Evolutionary conservation across 1,284 basidiomycete genomes (phyloP).

Genomic region (Leccinum insigne): DNA sequence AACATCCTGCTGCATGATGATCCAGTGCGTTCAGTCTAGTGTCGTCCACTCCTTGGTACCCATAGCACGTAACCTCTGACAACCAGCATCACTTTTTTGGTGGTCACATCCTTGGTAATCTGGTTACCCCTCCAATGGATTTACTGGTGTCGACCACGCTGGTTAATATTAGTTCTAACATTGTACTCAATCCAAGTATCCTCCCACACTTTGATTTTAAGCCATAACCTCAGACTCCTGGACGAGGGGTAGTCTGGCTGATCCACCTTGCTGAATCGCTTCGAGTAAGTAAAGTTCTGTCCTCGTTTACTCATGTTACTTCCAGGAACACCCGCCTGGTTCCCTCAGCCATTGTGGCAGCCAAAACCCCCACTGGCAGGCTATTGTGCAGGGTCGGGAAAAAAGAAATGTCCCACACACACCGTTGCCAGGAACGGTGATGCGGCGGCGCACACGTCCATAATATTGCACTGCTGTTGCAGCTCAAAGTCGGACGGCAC

Average conservation of each 20-base stretch:
- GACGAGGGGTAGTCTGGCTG: neutral
- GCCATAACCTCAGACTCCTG: neutral
- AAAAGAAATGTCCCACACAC: neutral
- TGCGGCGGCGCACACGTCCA: neutral
- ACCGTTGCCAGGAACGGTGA: constrained; percentile 3
- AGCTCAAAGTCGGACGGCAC: neutral
- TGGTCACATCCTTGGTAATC: neutral
- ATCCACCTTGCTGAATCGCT: neutral
- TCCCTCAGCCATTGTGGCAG: neutral
- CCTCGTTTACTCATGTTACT: neutral
- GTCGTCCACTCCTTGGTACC: neutral
- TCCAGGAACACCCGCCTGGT: neutral
- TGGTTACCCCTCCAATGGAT: neutral
- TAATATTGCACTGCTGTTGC: neutral
- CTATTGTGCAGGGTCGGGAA: neutral
- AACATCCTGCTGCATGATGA: too few relatives aligned
- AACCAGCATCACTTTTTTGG: neutral
- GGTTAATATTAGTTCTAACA: neutral
- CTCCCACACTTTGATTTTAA: neutral
- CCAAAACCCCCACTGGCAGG: neutral
- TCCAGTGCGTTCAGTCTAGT: neutral
- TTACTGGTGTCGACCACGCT: neutral
- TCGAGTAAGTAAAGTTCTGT: neutral
- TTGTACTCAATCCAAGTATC: neutral
- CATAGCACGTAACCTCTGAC: neutral